A percentile compares a stretch with the other conserved stretches of the same genome.
Conservation (phyloP, 306 rosid genomes). For the Pterocarpus macrocarpus region DNA sequence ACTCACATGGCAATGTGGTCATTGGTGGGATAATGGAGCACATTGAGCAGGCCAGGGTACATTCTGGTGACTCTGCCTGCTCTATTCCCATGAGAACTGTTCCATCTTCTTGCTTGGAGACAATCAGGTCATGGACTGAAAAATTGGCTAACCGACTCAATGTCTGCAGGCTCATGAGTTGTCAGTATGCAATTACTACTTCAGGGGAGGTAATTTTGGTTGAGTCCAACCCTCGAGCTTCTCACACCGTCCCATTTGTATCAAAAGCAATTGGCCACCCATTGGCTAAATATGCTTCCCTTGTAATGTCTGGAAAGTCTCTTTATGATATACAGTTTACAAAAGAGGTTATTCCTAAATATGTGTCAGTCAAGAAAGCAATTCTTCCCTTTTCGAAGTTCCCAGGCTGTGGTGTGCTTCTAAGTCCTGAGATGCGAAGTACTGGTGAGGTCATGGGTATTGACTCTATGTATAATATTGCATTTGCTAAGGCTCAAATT, state of each 20-base stretch:
- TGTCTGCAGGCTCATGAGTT: slow-evolving; percentile 97
- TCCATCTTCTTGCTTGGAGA: slow-evolving; percentile 76
- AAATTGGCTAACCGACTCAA: slow-evolving; percentile 80
- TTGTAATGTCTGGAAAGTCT: slow-evolving; percentile 96
- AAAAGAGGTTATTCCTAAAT: slow-evolving; percentile 84
- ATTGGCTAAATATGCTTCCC: slow-evolving; percentile 96
- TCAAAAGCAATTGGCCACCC: slow-evolving; percentile 97
- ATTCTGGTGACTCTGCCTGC: slow-evolving; percentile 99
- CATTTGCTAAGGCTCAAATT: slow-evolving; percentile 98
- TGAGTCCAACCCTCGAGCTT: slow-evolving; percentile 96
- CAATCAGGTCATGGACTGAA: slow-evolving; percentile 87
- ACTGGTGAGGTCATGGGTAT: slow-evolving; percentile 99
- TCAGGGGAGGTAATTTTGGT: slow-evolving; percentile 86
- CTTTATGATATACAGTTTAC: slow-evolving; percentile 80
- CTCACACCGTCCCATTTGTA: slow-evolving; percentile 95
- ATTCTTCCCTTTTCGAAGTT: slow-evolving; percentile 97
- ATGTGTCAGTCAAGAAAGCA: slow-evolving; percentile 95
- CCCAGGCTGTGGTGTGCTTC: slow-evolving; percentile 87
- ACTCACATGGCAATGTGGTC: slow-evolving; percentile 91
- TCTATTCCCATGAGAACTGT: slow-evolving; percentile 85
- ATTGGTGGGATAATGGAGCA: slow-evolving; percentile 99
- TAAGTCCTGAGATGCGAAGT: slow-evolving; percentile 99
- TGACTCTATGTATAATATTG: slow-evolving; percentile 74
- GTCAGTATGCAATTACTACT: slow-evolving; percentile 91
- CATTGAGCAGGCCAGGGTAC: slow-evolving; percentile 99